Percentiles rank a stretch among this genome's conserved stretches.
Evolutionary conservation across 176 grass and related monocot genomes (phyloP).

Genomic region (Guadua angustifolia): DNA sequence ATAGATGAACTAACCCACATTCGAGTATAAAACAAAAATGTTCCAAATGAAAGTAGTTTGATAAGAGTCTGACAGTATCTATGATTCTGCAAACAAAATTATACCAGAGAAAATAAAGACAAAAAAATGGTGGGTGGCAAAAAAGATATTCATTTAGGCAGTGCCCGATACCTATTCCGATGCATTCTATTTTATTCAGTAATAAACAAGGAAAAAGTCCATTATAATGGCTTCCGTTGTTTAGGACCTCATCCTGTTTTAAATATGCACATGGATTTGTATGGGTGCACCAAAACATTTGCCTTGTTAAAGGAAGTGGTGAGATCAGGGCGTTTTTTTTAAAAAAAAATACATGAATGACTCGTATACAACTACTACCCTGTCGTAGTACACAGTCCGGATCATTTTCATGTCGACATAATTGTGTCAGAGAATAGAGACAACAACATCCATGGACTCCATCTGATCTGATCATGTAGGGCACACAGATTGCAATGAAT

Average conservation of each 20-base stretch:
- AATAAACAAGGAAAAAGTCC: constrained; percentile 42
- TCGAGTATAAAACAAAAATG: constrained; percentile 30
- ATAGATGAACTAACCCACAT: constrained; percentile 32
- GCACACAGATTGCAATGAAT: background rate
- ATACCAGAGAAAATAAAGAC: constrained; percentile 14
- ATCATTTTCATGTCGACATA: constrained; percentile 39
- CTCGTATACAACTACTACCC: constrained; percentile 40
- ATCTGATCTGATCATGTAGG: background rate
- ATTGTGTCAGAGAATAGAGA: constrained; percentile 2
- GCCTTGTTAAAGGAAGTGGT: constrained; percentile 46
- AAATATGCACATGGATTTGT: constrained; percentile 30
- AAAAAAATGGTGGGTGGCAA: constrained; percentile 44
- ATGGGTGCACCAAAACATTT: constrained; percentile 43
- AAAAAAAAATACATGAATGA: constrained; percentile 11
- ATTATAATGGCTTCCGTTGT: constrained; percentile 39
- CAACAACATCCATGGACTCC: background rate
- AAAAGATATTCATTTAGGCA: constrained; percentile 41
- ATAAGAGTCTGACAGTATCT: constrained; percentile 23
- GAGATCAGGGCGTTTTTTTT: constrained; percentile 28
- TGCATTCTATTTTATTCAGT: constrained; percentile 32
- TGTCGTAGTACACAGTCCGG: background rate
- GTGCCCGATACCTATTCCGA: constrained; percentile 24
- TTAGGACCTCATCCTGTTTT: constrained; percentile 38
- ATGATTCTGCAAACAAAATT: constrained; percentile 46
- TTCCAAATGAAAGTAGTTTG: constrained; percentile 27